A percentile compares a stretch with the other conserved stretches of the same genome.
Evolutionary conservation across 148 eudicot species (phyloP).

Genomic region (Diospyros lotus): DNA sequence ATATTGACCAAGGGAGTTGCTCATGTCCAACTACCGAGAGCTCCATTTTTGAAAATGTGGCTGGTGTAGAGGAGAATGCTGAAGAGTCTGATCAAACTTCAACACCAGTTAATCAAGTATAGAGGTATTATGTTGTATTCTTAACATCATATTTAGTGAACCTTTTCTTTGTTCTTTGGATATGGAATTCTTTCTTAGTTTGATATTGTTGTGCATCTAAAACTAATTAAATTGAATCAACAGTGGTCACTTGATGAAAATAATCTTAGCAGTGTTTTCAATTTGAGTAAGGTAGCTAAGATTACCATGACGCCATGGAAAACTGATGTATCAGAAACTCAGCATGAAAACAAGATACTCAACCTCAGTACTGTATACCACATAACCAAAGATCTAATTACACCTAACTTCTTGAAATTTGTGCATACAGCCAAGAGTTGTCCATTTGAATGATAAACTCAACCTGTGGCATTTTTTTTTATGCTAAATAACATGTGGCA

Average conservation of each 20-base stretch:
- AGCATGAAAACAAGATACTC: too few species aligned
- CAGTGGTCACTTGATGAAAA: not conserved
- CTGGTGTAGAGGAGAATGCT: slow-evolving; percentile 25
- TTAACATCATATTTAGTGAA: not conserved
- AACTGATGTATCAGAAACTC: too few species aligned
- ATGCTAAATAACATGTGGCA: too few species aligned
- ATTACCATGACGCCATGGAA: too few species aligned
- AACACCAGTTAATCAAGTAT: slow-evolving; percentile 15
- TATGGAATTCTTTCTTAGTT: too few species aligned
- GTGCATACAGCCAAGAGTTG: too few species aligned
- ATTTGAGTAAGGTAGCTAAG: not conserved
- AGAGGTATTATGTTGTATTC: slow-evolving; percentile 25
- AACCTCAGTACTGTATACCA: too few species aligned
- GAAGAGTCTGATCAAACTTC: slow-evolving; percentile 20
- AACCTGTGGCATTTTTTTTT: too few species aligned
- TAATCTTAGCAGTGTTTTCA: not conserved
- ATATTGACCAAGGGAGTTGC: slow-evolving; percentile 26
- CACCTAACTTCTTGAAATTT: too few species aligned
- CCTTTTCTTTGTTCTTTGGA: not conserved
- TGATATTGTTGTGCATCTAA: not conserved
- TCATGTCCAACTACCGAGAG: slow-evolving; percentile 15
- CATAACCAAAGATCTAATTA: too few species aligned
- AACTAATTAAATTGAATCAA: not conserved
- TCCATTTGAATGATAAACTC: too few species aligned
- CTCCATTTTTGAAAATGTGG: slow-evolving; percentile 30